Evolutionary conservation across 176 grass and related monocot species (phyloP), one percentile per base, ranked within the genome.

Genomic region (Eragrostis curvula): DNA sequence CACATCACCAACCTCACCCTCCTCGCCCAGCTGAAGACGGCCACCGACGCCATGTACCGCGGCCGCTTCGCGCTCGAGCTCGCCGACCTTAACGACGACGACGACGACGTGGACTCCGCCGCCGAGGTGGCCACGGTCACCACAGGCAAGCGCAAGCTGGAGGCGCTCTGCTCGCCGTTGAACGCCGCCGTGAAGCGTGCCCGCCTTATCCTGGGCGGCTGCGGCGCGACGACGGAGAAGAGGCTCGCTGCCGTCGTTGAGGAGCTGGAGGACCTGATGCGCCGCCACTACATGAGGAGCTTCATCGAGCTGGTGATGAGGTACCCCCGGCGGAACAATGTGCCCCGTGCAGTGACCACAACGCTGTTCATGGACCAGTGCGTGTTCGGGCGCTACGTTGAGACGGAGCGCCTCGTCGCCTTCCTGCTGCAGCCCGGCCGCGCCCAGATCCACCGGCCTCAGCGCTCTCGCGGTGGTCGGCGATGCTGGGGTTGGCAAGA

Each of bases 1-100:
- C 86, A 84, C 74, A 88, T 88, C 74, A 84, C 80, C 74, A 88
- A 88, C 80, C n/a, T 67, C 2, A 74, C 83, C 58, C 67, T 88
- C 0, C 86, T 88, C 59, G 71, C 71, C 42, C 58, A 83, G 36
- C 80, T 88, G 21, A 71, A 83, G 86, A 66, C 27, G 74, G 74
- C 83, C 58, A 78, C 57, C 47, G 40, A 21, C 0, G 86, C 40
- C 47, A 83, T 83, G 74, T 88, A 83, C 80, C 86, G 86, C 50
- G 86, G 74, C 46, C 80, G 86, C 27, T 88, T 83, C 80, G 67
- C 48, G 39, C 86, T 79, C 28, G 80, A 88, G 42, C 40, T 21
- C 2, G 23, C 40, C 3, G 80, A 83, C 47, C 59, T 88, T n/a
- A n/a, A n/a, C n/a, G n/a, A n/a, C 58, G 74, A 77, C 41, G 73